Evolutionary conservation across 2,329 filamentous ascomycete species (phyloP), one percentile per base, ranked within the genome.

Genomic region (Cryoendolithus antarcticus): DNA sequence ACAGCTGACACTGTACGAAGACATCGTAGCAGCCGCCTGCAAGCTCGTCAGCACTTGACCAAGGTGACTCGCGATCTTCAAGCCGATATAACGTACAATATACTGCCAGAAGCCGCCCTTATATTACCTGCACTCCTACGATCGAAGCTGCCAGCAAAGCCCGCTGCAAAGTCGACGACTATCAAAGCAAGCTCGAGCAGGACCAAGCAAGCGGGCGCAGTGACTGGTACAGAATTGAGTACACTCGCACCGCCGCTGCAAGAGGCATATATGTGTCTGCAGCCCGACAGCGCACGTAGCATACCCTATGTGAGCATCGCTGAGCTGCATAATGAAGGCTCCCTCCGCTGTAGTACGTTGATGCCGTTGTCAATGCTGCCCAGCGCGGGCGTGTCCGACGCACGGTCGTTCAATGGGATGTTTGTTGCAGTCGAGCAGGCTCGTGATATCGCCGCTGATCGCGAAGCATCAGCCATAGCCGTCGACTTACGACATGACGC

Each of bases 91-190:
- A 62, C 71, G 2, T 56, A 51, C 44, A 93, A 85, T 11, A 82
- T 89, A 7, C 72, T 96, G 10, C 84, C 89, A 34, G 91, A 98
- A 52, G 95, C 91, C 1, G 94, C 86, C 0, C 78, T 95, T 19
- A 93, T 86, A 0, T 81, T 89, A 44, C 86, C 88, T 1, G 78
- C 84, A 0, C 67, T 89, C 3, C 45, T 41, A 8, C 24, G 6
- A 27, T 27, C 24, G 6, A 27, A 27, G 24, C 24, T 27, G 24
- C 24, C 24, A 7, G 24, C 7, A 8, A 27, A 27, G 7, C 24
- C 24, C 7, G 24, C 24, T 27, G 7, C 24, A 27, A 27, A 27
- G 24, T 27, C 24, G 7, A 21, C 37, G 15, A 19, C 30, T n/a
- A 35, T 21, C 11, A 44, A 34, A 5, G 21, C 35, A 11, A 7